phyloP scores from a whole-genome alignment of 306 rosid genomes.

The Corylus americana region DNA sequence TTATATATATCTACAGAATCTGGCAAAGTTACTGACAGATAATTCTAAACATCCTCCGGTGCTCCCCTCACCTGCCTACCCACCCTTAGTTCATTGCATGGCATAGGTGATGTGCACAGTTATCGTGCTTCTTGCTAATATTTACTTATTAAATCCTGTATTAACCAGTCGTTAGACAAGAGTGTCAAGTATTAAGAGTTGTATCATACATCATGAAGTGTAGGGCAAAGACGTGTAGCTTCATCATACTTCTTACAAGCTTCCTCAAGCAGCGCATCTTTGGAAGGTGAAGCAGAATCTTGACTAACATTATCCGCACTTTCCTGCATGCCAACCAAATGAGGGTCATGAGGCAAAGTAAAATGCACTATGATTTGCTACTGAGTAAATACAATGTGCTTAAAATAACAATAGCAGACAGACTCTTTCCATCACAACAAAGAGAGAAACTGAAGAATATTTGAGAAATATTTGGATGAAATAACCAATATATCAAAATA shows the following conservation, averaged over 20 bases:
- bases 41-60: neutral
- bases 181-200: conserved; percentile 21
- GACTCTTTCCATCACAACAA: neutral
- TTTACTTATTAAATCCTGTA: neutral
- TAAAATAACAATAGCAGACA: conserved; percentile 10
- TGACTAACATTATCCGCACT: conserved; percentile 96
- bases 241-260: conserved; percentile 97
- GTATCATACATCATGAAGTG: conserved; percentile 89
- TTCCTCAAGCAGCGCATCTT: conserved; percentile 98
- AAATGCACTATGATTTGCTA: neutral
- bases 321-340: conserved; percentile 64
- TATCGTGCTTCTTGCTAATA: neutral
- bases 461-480: neutral
- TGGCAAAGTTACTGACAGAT: neutral
- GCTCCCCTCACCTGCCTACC: neutral
- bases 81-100: neutral
- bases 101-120: neutral
- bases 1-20: neutral
- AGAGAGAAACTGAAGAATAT: conserved; percentile 5
- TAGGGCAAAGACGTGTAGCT: conserved; percentile 92
- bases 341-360: conserved; percentile 26
- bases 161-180: conserved; percentile 12
- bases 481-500: neutral
- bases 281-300: conserved; percentile 92
- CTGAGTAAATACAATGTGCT: conserved; percentile 5